Base-by-base conservation (phyloP, 2,329 filamentous ascomycete species). In the Cladosporium sp. region DNA sequence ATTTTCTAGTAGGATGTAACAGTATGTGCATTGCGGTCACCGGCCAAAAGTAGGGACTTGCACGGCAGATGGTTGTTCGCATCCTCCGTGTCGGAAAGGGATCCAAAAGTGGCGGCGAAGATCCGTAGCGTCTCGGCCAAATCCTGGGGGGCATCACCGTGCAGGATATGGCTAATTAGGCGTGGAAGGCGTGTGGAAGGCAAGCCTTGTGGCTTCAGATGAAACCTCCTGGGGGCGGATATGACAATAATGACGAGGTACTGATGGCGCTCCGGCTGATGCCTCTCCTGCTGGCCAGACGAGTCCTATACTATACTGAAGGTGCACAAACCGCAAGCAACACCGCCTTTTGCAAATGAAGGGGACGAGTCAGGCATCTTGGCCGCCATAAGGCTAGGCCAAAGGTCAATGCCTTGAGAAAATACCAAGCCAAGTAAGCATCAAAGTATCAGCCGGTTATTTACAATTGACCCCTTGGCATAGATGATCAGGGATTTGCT, bases 81-180 rank as follows among this genome's bases (percentile, higher is more conserved):
- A 14, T 5, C 16, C 57, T 59, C 57, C 57, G 57, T 46, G 36
- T 43, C 57, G 26, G 57, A 59, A 59, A n/a, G 39, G 39, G 39
- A 26, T 28, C 39, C 36, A 32, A 32, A 32, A 11, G 26, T 26
- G 49, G 49, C 49, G 23, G 39, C 39, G 39, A 43, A 43, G 39
- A 43, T 43, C 39, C 39, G 39, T 43, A 43, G 39, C 39, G 49
- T 53, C 25, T 28, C 48, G 48, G 48, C 48, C 26, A 53, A 53
- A 53, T 53, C 48, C 39, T 53, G 49, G 49, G 26, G 49, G 18
- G 49, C 39, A 43, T 43, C 18, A 43, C 39, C 39, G 39, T 43
- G 18, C 39, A 43, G 39, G 18, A 18, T 18, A 43, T 43, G 39
- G 39, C 39, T 43, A 43, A 43, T n/a, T 43, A 43, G 39, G 39